Base-by-base conservation (phyloP, 2,329 filamentous ascomycete species). In the Ophiostoma ips region DNA sequence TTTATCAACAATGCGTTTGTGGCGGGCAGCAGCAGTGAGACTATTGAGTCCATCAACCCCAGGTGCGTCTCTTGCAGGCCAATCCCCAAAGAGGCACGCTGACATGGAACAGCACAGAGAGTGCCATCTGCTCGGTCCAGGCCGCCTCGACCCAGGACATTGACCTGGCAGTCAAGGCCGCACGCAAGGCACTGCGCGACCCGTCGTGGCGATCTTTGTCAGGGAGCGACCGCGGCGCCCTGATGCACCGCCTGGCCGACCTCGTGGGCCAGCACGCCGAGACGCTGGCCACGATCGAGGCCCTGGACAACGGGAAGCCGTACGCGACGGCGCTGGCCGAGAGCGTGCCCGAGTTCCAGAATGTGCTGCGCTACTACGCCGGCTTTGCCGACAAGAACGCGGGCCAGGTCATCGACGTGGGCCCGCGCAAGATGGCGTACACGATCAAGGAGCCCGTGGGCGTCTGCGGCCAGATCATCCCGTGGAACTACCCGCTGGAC, bases 1-100 rank as follows among this genome's bases (percentile, higher is more conserved):
- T 89, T 88, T 66, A 87, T 89, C 68, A 84, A 86, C 69, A 87
- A 88, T 56, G 82, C 87, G 62, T 89, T 85, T 63, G 79, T 87
- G 49, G 71, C 77, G 59, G 77, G 80, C 50, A 79, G 73, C 62
- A 75, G 74, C 13, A 79, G 75, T 41, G 71, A 80, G 60, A 84
- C 73, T 57, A 73, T 88, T 49, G 68, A 73, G 13, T 75, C 76
- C 16, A 75, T 87, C 59, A 87, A 87, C 61, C 84, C 84, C 43
- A 75, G 75, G 80, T 84, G 68, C 55, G 71, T 61, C 45, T 16
- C 21, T 16, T 16, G 10, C 33, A 12, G 10, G 9, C 12, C 13
- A 13, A n/a, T n/a, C n/a, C n/a, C n/a, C n/a, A n/a, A n/a, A n/a
- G n/a, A n/a, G n/a, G n/a, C n/a, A n/a, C n/a, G 13, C 50, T 52